Evolutionary conservation across 768 basidiomycete species (phyloP), one percentile per base, ranked within the genome.

Genomic region (Psilocybe sp.): DNA sequence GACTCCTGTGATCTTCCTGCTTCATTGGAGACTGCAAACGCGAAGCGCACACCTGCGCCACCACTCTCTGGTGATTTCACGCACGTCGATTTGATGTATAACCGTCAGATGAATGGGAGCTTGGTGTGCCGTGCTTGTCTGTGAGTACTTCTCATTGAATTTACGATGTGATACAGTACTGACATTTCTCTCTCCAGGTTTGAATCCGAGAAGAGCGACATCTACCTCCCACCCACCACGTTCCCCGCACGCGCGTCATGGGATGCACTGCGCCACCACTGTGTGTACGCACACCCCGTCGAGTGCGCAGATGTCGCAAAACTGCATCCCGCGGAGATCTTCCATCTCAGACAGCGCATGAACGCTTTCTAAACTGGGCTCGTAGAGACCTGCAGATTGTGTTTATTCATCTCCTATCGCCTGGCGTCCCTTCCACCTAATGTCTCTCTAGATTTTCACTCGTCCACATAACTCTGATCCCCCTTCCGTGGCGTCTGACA

Each of bases 71-170:
- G 62, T 4, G 60, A 62, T 4, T 60, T 69, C 38, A 47, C 60
- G 7, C 68, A 69, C 46, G 63, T 72, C 16, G 71, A 74, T 51
- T 56, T 74, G 37, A 71, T 74, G 69, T 74, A 70, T 47, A 44
- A 65, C 20, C 60, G 63, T 6, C 40, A 43, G 23, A 60, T 67
- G 23, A 67, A 61, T 14, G 67, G 60, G 13, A 52, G 53, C 28
- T 57, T 72, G 4, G 62, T 68, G n/a, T 74, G 73, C 50, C 64
- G 71, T 14, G 69, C 68, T 33, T 74, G 73, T 49, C 49, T 65
- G 70, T 72, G 51, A 61, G 71, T 68, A 31, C 19, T 28, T n/a
- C 23, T 10, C 32, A 28, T 37, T 34, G 23, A 4, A 9, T 23
- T 9, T 5, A 10, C n/a, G 12, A 4, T 43, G 6, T 6, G 16